Percentiles rank a stretch among this genome's conserved stretches.
Conservation (phyloP, 2,329 filamentous ascomycete genomes). For the Tetracladium maxilliforme region DNA sequence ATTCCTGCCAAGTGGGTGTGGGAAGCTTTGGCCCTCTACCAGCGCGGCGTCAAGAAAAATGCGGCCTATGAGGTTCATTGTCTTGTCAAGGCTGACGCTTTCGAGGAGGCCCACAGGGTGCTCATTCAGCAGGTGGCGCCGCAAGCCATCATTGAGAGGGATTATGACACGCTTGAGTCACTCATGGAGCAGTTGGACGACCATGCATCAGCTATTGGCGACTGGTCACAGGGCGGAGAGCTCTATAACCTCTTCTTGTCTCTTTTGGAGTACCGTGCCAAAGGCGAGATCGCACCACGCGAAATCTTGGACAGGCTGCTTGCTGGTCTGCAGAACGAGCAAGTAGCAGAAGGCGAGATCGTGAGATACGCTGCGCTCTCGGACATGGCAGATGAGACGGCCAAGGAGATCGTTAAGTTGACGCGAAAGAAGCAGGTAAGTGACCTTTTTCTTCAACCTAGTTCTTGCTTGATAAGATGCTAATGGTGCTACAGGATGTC, state of each 20-base stretch:
- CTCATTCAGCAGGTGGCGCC: slow-evolving; percentile 74
- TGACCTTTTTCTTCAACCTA: slow-evolving; percentile 5
- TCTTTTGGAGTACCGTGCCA: slow-evolving; percentile 28
- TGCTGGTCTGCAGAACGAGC: slow-evolving; percentile 34
- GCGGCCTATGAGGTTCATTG: slow-evolving; percentile 60
- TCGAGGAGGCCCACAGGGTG: slow-evolving; percentile 70
- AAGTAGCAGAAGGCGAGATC: slow-evolving; percentile 27
- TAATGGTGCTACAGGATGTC: slow-evolving; percentile 2
- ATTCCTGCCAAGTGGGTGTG: slow-evolving; percentile 72
- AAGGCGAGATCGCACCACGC: slow-evolving; percentile 21
- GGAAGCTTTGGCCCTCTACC: slow-evolving; percentile 73
- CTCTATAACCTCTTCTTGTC: slow-evolving; percentile 55
- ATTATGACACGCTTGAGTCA: slow-evolving; percentile 54
- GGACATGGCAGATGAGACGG: slow-evolving; percentile 63
- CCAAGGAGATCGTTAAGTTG: slow-evolving; percentile 43
- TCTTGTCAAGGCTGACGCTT: slow-evolving; percentile 63
- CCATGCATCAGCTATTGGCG: slow-evolving; percentile 43
- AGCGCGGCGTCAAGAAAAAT: slow-evolving; percentile 58
- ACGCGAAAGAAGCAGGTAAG: slow-evolving; percentile 42
- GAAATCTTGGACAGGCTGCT: slow-evolving; percentile 40
- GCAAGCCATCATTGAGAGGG: slow-evolving; percentile 63
- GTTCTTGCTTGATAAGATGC: background rate
- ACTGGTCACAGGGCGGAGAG: slow-evolving; percentile 68
- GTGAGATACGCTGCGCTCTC: slow-evolving; percentile 23
- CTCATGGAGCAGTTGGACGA: slow-evolving; percentile 60